phyloP scores from a whole-genome alignment of 805 yeast species.

The Pichia paraexigua region DNA sequence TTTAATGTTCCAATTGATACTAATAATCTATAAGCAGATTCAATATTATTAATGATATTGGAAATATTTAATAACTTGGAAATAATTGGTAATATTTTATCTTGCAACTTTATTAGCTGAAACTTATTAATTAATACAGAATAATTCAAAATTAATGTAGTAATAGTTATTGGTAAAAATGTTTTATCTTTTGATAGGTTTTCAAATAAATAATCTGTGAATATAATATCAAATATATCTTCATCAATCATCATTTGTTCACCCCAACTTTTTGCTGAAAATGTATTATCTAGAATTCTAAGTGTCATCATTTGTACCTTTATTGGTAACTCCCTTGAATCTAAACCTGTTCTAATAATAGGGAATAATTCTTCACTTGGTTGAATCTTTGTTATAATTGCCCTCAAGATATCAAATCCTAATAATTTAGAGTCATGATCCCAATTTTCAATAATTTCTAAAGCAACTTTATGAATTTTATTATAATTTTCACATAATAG shows the following conservation, averaged over 20 bases:
- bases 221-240: constrained; percentile 32
- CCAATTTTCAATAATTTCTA: constrained; percentile 36
- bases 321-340: constrained; percentile 15
- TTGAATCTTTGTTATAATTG: constrained; percentile 36
- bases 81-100: constrained; percentile 5
- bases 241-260: constrained; percentile 35
- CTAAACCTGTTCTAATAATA: constrained; percentile 35
- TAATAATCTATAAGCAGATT: constrained; percentile 58
- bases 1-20: constrained; percentile 58
- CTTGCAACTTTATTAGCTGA: constrained; percentile 16
- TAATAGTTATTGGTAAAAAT: constrained; percentile 30
- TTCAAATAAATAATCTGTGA: constrained; percentile 19
- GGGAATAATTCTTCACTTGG: constrained; percentile 34
- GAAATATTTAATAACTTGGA: constrained; percentile 8
- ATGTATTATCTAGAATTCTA: constrained; percentile 49
- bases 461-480: constrained; percentile 13
- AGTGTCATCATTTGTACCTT: constrained; percentile 47
- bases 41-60: constrained; percentile 35
- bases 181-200: constrained; percentile 18
- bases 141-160: constrained; percentile 46
- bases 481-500: constrained; percentile 37
- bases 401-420: constrained; percentile 53
- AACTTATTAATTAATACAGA: constrained; percentile 31
- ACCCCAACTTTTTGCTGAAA: constrained; percentile 41
- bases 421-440: constrained; percentile 37